phyloP scores from a whole-genome alignment of 768 basidiomycete species.

The Termitomyces sp. region DNA sequence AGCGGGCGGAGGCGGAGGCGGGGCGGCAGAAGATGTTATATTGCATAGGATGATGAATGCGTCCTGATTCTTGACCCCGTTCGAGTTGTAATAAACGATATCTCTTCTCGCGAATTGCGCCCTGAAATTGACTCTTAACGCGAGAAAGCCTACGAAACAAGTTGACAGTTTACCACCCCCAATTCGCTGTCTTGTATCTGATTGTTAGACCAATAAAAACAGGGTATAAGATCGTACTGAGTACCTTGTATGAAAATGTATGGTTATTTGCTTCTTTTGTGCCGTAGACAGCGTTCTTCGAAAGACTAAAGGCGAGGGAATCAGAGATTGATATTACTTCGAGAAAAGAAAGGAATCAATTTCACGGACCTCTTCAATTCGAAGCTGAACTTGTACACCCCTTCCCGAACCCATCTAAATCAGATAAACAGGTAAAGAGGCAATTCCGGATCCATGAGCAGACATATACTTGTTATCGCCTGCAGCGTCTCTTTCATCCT shows the following conservation, averaged over 20 bases:
- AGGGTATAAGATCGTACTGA: background rate
- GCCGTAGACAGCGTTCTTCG: constrained; percentile 49
- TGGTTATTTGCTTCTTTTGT: constrained; percentile 80
- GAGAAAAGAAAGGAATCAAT: constrained; percentile 13
- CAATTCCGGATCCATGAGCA: background rate
- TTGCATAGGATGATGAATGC: constrained; percentile 74
- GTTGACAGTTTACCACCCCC: constrained; percentile 68
- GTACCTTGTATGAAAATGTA: constrained; percentile 65
- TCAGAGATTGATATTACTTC: constrained; percentile 6
- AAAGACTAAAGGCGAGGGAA: constrained; percentile 20
- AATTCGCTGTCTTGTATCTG: constrained; percentile 62
- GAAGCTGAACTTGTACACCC: constrained; percentile 81
- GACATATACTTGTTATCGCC: constrained; percentile 41
- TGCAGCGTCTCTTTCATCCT: constrained; percentile 65
- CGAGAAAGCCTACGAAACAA: background rate
- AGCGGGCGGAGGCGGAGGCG: constrained; percentile 38
- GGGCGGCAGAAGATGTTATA: constrained; percentile 62
- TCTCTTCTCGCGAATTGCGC: constrained; percentile 79
- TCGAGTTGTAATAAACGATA: constrained; percentile 55
- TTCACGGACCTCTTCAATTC: constrained; percentile 62
- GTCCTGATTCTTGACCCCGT: constrained; percentile 49
- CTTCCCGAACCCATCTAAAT: constrained; percentile 76
- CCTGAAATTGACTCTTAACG: constrained; percentile 29
- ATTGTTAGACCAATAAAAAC: background rate
- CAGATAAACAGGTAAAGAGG: background rate